Evolutionary conservation across 441 rosid species (phyloP).

Genomic region (Aleurites moluccanus): DNA sequence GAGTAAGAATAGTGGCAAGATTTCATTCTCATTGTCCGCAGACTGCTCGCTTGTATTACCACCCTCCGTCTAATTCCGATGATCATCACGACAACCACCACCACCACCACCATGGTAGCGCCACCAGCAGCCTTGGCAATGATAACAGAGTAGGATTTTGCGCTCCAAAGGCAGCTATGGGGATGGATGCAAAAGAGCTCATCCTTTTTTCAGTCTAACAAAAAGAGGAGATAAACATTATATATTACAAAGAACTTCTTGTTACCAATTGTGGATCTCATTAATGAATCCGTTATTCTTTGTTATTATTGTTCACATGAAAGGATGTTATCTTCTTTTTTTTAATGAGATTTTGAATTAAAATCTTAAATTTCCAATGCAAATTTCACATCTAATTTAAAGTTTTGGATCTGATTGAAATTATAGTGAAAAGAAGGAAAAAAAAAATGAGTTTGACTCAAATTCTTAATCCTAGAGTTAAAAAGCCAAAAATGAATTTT

Average conservation of each 20-base stretch:
- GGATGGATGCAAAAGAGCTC: constrained; percentile 31
- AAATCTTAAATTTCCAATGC: not conserved
- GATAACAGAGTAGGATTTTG: constrained; percentile 16
- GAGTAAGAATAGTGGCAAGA: constrained; percentile 72
- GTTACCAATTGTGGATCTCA: not conserved
- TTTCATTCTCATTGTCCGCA: constrained; percentile 90
- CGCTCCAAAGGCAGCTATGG: constrained; percentile 19
- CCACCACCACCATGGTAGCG: constrained; percentile 23
- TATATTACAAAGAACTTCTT: not conserved
- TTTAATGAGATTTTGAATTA: no score
- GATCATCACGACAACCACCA: constrained; percentile 29
- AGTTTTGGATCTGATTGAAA: no score
- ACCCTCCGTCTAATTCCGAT: constrained; percentile 60
- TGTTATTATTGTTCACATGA: not conserved
- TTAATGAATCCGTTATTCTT: not conserved
- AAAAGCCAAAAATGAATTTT: no score
- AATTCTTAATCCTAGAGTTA: no score
- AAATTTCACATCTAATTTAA: not conserved
- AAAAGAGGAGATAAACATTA: not conserved
- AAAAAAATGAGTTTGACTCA: no score
- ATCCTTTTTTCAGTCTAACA: constrained; percentile 33
- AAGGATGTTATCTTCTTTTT: not conserved
- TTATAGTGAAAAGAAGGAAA: no score
- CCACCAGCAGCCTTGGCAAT: constrained; percentile 1
- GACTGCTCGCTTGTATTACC: constrained; percentile 81